These are phyloP conservation scores for Trematosphaeria pertusa DNA, from an alignment of 2,329 filamentous ascomycete genomes.

Conservation along the genomic window DNA sequence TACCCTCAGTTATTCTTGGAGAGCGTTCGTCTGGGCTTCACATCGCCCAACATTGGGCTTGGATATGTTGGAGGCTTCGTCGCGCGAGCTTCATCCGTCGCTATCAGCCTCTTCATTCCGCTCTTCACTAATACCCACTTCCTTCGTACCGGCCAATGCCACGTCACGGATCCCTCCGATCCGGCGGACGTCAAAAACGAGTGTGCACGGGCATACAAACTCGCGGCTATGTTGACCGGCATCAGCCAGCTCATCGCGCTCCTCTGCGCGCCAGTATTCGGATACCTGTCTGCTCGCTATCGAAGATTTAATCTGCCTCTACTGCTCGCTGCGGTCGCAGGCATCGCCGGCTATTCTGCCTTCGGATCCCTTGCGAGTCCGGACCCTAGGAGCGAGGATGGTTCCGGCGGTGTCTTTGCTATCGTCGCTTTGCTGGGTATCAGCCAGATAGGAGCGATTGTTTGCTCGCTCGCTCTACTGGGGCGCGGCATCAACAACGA, in stretches of 20 bases:
- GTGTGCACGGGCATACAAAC: conserved; percentile 84
- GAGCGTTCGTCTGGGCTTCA: conserved; percentile 68
- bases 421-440: conserved; percentile 83
- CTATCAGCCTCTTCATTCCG: conserved; percentile 93
- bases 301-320: conserved; percentile 74
- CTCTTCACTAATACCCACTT: conserved; percentile 93
- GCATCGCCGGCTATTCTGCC: conserved; percentile 77
- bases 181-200: conserved; percentile 76
- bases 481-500: conserved; percentile 76
- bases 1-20: conserved; percentile 53
- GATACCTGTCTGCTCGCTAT: conserved; percentile 77
- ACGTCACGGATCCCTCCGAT: conserved; percentile 53
- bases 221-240: conserved; percentile 86
- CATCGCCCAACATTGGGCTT: conserved; percentile 78
- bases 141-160: conserved; percentile 78
- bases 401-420: conserved; percentile 72
- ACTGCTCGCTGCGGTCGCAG: conserved; percentile 72
- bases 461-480: conserved; percentile 90
- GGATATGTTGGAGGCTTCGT: conserved; percentile 96
- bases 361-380: conserved; percentile 82
- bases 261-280: conserved; percentile 84
- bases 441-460: conserved; percentile 95
- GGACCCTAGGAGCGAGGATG: conserved; percentile 73
- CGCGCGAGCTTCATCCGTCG: conserved; percentile 90
- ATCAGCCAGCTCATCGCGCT: conserved; percentile 87